Evolutionary conservation across 73 alveolate species (phyloP).

Genomic region (Effrenium voratum): DNA sequence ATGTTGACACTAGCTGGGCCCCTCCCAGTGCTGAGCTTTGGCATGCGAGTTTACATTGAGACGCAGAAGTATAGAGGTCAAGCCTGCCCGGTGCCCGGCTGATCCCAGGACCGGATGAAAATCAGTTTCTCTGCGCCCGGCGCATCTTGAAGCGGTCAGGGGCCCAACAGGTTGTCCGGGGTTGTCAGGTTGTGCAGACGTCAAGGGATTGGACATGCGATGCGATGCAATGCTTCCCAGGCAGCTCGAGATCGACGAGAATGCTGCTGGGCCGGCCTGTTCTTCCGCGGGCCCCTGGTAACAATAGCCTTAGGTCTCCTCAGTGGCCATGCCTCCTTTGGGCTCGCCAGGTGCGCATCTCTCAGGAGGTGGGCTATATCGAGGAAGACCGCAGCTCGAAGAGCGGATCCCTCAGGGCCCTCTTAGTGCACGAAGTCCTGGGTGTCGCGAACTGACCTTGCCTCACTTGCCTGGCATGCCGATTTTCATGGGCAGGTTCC

Average conservation of each 20-base stretch:
- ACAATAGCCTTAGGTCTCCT: too few species aligned
- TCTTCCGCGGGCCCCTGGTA: too few species aligned
- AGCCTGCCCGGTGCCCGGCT: too few species aligned
- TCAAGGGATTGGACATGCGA: not conserved
- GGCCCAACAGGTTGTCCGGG: not conserved
- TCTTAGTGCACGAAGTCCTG: not conserved
- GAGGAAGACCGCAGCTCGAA: conserved; percentile 88
- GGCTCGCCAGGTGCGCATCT: conserved; percentile 70
- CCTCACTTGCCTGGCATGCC: not conserved
- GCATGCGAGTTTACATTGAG: too few species aligned
- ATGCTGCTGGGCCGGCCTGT: conserved; percentile 12
- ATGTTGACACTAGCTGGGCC: too few species aligned
- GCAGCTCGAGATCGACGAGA: conserved; percentile 82
- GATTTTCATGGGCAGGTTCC: not conserved
- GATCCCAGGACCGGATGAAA: conserved; percentile 72
- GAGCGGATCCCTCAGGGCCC: not conserved
- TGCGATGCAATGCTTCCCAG: not conserved
- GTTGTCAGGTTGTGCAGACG: not conserved
- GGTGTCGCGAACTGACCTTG: not conserved
- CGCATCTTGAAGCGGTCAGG: conserved; percentile 64
- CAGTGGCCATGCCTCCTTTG: too few species aligned
- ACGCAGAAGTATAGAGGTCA: too few species aligned
- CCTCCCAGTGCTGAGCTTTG: too few species aligned
- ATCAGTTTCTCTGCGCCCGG: conserved; percentile 76
- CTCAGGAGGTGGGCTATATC: conserved; percentile 82